Base-by-base conservation (phyloP, 345 rosid species). In the Brassica carinata region DNA sequence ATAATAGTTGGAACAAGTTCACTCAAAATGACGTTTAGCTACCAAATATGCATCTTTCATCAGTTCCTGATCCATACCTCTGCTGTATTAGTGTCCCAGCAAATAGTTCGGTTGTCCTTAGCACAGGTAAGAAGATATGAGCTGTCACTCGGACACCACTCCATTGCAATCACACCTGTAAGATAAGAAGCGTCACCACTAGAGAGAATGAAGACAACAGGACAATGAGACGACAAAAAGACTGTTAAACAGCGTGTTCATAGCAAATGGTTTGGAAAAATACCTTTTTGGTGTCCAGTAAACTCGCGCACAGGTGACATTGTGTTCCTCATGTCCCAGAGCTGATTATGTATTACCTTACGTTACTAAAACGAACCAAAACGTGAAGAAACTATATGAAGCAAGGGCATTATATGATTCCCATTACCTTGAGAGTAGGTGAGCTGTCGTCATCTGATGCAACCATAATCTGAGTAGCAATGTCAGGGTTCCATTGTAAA, bases 401-500 rank as follows among this genome's bases (percentile, higher is more conserved):
- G 55, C 30, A 64, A 71, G 30, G 18, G 31, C 36, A 40, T 70
- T 73, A 55, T 57, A 17, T 43, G 67, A 33, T 5, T 36, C 67
- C 69, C 83, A 29, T 64, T 89, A 96, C 99, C 93, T 90, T 87
- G 23, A 96, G 70, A 69, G 90, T 75, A 68, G 98, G 98, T 64
- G 95, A 90, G 66, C 85, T 79, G 83, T 96, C 99, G 68, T 94
- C 98, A 80, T 96, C 99, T 61, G 99, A 96, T 26, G 99, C 98
- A 86, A 96, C 90, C 87, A 94, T 87, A 75, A 96, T 97, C 85
- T 96, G 97, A 81, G 99, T 96, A 76, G 99, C 93, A 82, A 92
- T 83, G 79, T 94, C 97, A 83, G 99, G 99, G 85, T 96, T 90
- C 99, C 99, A 96, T 82, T 96, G 99, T 86, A 96, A 87, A 85